These are phyloP conservation scores for Hortaea werneckii DNA, from an alignment of 2,329 filamentous ascomycete genomes.

Conservation along the genomic window DNA sequence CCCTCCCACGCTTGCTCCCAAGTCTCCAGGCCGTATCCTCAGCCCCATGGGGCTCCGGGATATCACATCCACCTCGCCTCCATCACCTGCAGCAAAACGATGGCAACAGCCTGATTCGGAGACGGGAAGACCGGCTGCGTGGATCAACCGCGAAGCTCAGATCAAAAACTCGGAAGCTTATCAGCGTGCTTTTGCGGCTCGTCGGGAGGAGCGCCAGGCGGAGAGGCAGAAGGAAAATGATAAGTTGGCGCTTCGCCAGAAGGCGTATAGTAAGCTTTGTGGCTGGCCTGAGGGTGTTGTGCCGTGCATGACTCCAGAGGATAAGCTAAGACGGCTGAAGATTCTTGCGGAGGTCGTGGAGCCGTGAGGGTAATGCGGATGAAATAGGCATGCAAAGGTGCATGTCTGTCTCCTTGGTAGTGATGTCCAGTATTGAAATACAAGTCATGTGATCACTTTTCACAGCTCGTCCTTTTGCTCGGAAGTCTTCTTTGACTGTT, in stretches of 20 bases:
- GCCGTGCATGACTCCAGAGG: not conserved
- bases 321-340: not conserved
- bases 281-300: not conserved
- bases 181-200: not conserved
- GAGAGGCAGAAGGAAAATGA: not conserved
- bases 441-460: not conserved
- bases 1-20: too few relatives aligned
- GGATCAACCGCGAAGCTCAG: not conserved
- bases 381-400: not conserved
- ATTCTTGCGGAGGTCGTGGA: not conserved
- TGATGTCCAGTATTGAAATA: not conserved
- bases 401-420: not conserved
- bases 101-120: not conserved
- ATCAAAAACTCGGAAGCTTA: not conserved
- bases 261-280: not conserved
- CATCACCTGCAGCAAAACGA: not conserved
- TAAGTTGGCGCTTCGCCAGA: not conserved
- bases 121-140: not conserved
- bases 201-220: not conserved
- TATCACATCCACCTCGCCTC: not conserved
- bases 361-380: not conserved
- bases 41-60: not conserved
- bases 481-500: slow-evolving; percentile 2
- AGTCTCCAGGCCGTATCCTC: not conserved
- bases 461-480: not conserved